phyloP scores from a whole-genome alignment of 2,329 filamentous ascomycete genomes.

The Neurospora sp. region DNA sequence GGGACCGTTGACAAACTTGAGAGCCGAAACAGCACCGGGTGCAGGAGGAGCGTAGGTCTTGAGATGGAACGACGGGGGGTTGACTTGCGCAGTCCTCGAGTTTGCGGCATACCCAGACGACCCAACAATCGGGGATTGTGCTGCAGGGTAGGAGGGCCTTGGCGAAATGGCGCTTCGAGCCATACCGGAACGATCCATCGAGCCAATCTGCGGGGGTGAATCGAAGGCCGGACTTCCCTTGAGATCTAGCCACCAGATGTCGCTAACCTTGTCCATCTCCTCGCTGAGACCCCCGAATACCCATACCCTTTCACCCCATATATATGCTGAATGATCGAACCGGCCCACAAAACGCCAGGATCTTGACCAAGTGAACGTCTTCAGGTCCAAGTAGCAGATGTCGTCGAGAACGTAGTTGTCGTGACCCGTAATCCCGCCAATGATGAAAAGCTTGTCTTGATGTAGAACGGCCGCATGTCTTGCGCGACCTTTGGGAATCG shows the following conservation, averaged over 20 bases:
- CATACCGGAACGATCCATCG: conserved; percentile 36
- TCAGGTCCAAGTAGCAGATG: conserved; percentile 91
- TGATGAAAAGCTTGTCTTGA: conserved; percentile 92
- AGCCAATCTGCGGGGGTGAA: conserved; percentile 49
- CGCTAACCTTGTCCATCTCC: conserved; percentile 93
- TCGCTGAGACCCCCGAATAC: conserved; percentile 91
- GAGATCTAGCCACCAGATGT: conserved; percentile 95
- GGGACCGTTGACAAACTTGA: conserved; percentile 81
- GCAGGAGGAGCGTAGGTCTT: conserved; percentile 72
- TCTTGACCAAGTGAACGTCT: conserved; percentile 95
- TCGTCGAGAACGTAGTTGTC: conserved; percentile 91
- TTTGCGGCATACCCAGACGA: conserved; percentile 58
- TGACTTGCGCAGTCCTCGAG: conserved; percentile 56
- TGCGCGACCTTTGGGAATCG: conserved; percentile 78
- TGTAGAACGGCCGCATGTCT: conserved; percentile 89
- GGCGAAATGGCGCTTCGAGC: conserved; percentile 38
- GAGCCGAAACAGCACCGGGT: conserved; percentile 77
- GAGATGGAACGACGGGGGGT: conserved; percentile 54
- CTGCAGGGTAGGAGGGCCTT: conserved; percentile 40
- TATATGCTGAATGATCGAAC: conserved; percentile 91
- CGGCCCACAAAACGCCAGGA: conserved; percentile 91
- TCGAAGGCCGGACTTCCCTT: conserved; percentile 83
- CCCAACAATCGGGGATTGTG: conserved; percentile 41
- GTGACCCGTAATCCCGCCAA: conserved; percentile 89
- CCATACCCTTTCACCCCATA: conserved; percentile 88